Evolutionary conservation across 305 asterid species (phyloP).

Genomic region (Fraxinus ornus): DNA sequence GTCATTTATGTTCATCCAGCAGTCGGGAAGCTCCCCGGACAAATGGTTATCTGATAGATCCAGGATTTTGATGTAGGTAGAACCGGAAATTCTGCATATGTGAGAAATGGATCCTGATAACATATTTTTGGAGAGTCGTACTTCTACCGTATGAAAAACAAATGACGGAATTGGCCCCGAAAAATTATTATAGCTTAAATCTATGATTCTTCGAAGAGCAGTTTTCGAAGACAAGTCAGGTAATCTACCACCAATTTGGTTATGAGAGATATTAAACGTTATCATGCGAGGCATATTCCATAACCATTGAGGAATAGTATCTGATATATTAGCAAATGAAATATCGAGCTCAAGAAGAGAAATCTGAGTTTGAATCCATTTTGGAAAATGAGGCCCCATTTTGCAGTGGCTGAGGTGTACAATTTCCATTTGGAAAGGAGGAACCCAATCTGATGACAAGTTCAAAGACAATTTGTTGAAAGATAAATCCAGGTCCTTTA

Average conservation of each 20-base stretch:
- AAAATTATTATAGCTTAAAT: constrained; percentile 31
- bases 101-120: constrained; percentile 26
- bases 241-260: constrained; percentile 25
- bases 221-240: constrained; percentile 17
- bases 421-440: constrained; percentile 22
- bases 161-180: constrained; percentile 20
- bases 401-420: constrained; percentile 23
- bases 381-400: constrained; percentile 31
- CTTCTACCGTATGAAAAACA: background rate
- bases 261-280: constrained; percentile 25
- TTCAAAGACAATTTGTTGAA: constrained; percentile 20
- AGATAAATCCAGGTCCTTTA: constrained; percentile 22
- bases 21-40: constrained; percentile 28
- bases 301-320: constrained; percentile 28
- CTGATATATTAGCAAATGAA: constrained; percentile 26
- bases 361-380: constrained; percentile 30
- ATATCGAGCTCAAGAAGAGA: constrained; percentile 23
- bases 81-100: background rate
- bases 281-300: constrained; percentile 27
- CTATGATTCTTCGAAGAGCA: background rate
- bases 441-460: constrained; percentile 25
- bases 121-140: constrained; percentile 18
- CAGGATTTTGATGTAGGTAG: background rate
- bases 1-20: constrained; percentile 25
- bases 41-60: constrained; percentile 37